These are phyloP conservation scores for Penicillium tannophilum DNA, from an alignment of 495 filamentous ascomycete species.

Conservation along the genomic window DNA sequence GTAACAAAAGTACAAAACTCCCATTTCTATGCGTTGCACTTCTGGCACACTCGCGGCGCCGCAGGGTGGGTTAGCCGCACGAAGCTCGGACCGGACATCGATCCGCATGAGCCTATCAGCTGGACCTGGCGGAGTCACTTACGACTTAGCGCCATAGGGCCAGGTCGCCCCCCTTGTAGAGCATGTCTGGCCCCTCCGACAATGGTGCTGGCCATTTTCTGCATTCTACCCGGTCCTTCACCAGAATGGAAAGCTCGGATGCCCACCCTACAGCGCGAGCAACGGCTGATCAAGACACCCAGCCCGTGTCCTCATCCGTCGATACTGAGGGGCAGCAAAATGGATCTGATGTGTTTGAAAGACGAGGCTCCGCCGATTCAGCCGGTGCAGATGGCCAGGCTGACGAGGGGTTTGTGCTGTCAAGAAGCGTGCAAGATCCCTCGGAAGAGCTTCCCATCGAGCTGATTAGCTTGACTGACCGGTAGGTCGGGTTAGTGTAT, in stretches of 20 bases:
- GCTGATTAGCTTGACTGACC: constrained; percentile 83
- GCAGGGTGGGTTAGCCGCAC: constrained; percentile 28
- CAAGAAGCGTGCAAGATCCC: constrained; percentile 57
- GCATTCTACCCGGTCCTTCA: constrained; percentile 54
- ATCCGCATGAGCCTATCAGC: constrained; percentile 41
- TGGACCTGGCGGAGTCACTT: constrained; percentile 30
- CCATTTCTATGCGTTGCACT: not conserved
- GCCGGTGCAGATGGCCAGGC: constrained; percentile 50
- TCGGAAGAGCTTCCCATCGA: constrained; percentile 92
- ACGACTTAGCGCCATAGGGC: constrained; percentile 29
- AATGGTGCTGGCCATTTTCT: constrained; percentile 33
- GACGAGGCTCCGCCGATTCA: constrained; percentile 53
- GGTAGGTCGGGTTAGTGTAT: constrained; percentile 47
- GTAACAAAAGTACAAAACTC: not conserved
- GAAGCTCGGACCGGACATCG: constrained; percentile 23
- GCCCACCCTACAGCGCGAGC: constrained; percentile 46
- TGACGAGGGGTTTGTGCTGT: constrained; percentile 48
- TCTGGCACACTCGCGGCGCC: not conserved
- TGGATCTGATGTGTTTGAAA: constrained; percentile 49
- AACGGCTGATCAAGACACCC: constrained; percentile 41
- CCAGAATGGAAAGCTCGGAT: constrained; percentile 52
- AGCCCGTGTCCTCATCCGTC: constrained; percentile 25
- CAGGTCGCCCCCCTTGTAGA: constrained; percentile 23
- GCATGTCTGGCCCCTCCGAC: constrained; percentile 33
- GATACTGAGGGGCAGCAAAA: constrained; percentile 36